These are phyloP conservation scores for Apocynum venetum DNA, from an alignment of 257 asterid species.

Conservation along the genomic window DNA sequence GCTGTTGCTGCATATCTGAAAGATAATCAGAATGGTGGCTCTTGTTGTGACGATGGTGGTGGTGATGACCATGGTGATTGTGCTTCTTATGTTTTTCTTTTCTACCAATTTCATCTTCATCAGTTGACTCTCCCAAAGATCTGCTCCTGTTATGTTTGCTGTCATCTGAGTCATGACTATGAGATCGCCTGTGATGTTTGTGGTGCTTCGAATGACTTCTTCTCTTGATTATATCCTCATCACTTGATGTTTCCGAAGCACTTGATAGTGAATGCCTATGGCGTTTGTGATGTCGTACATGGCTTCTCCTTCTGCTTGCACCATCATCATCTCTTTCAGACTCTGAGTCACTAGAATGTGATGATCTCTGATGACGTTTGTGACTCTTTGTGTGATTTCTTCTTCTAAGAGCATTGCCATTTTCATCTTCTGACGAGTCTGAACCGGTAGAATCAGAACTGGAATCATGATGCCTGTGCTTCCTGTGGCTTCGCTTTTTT, in stretches of 20 bases:
- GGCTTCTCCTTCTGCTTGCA: constrained; percentile 35
- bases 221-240: constrained; percentile 35
- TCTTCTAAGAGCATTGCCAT: constrained; percentile 20
- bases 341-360: constrained; percentile 34
- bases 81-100: constrained; percentile 25
- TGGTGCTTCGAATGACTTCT: constrained; percentile 32
- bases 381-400: constrained; percentile 28
- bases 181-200: constrained; percentile 30
- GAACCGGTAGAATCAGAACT: constrained; percentile 40
- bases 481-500: constrained; percentile 50
- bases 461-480: constrained; percentile 31
- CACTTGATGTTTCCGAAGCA: constrained; percentile 40
- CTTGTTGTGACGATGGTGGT: constrained; percentile 21
- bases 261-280: constrained; percentile 31
- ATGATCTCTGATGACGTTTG: constrained; percentile 27
- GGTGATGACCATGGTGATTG: constrained; percentile 27
- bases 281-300: constrained; percentile 37
- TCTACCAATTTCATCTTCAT: constrained; percentile 36
- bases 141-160: constrained; percentile 36
- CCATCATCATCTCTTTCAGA: constrained; percentile 37
- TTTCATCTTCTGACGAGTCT: constrained; percentile 37
- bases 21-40: background rate
- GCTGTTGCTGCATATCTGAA: constrained; percentile 4
- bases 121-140: constrained; percentile 39
- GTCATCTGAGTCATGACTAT: constrained; percentile 45